Conservation (phyloP, 164 flowering plant genomes). For the Stephania cephalantha region DNA sequence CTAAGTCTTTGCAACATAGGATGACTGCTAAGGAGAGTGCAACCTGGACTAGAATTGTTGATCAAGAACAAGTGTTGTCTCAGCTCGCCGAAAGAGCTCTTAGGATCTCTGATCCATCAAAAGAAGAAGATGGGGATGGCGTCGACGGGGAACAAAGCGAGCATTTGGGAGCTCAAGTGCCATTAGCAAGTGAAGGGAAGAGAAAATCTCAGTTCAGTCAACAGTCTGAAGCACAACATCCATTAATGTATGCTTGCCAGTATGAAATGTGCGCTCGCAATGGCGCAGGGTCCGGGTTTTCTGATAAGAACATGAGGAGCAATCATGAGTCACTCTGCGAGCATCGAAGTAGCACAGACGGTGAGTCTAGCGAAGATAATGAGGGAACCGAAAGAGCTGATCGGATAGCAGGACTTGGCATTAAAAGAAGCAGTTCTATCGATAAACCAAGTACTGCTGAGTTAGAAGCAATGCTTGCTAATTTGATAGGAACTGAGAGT, state of each 20-base stretch:
- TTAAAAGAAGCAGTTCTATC: too few species aligned
- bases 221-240: background rate
- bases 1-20: slow-evolving; percentile 9
- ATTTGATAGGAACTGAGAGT: background rate
- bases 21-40: slow-evolving; percentile 10
- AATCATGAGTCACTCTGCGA: background rate
- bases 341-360: background rate
- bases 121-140: background rate
- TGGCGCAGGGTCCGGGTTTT: background rate
- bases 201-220: background rate
- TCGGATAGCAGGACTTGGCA: too few species aligned
- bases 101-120: background rate
- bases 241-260: background rate
- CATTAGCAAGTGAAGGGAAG: background rate
- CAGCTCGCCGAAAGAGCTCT: background rate
- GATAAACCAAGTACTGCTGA: background rate
- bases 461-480: background rate
- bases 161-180: background rate
- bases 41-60: background rate
- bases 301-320: background rate
- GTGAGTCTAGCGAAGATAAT: too few species aligned
- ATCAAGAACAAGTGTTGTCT: slow-evolving; percentile 1
- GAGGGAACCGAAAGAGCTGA: too few species aligned
- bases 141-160: background rate
- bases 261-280: background rate